These are phyloP conservation scores for Pholiota microspora DNA, from an alignment of 768 basidiomycete genomes.

Conservation along the genomic window DNA sequence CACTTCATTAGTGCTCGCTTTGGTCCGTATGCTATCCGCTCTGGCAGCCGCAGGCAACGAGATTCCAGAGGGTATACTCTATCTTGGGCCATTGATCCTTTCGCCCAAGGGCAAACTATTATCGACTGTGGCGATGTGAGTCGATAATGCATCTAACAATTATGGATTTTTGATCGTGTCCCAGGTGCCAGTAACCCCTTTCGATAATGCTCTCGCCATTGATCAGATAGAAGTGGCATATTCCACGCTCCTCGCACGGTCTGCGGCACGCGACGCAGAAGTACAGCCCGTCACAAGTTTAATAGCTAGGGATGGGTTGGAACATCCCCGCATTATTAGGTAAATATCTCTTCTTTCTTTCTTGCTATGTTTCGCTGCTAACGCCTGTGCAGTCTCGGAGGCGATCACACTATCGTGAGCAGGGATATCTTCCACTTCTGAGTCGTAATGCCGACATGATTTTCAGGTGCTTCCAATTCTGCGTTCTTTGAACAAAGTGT, in stretches of 20 bases:
- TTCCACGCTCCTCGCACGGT: constrained; percentile 65
- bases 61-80: constrained; percentile 59
- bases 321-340: constrained; percentile 77
- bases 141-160: not conserved
- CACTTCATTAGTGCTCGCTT: constrained; percentile 65
- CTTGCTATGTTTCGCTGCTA: not conserved
- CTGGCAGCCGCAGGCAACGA: constrained; percentile 71
- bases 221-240: constrained; percentile 90
- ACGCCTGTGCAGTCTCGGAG: constrained; percentile 56
- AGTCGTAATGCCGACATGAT: constrained; percentile 44
- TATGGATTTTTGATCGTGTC: not conserved
- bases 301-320: constrained; percentile 54
- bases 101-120: constrained; percentile 51
- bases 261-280: constrained; percentile 38
- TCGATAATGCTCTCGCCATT: constrained; percentile 80
- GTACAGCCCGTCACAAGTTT: constrained; percentile 34
- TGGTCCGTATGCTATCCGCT: constrained; percentile 83
- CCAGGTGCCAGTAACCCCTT: constrained; percentile 75
- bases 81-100: constrained; percentile 73
- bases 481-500: constrained; percentile 72
- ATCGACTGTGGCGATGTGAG: constrained; percentile 84
- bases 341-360: constrained; percentile 18
- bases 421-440: not conserved
- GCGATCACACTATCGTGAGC: constrained; percentile 82
- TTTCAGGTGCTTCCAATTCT: constrained; percentile 74